Percentiles rank a stretch among this genome's conserved stretches.
phyloP scores from a whole-genome alignment of 371 early-diverging fungal species.

The Mucor mucedo region DNA sequence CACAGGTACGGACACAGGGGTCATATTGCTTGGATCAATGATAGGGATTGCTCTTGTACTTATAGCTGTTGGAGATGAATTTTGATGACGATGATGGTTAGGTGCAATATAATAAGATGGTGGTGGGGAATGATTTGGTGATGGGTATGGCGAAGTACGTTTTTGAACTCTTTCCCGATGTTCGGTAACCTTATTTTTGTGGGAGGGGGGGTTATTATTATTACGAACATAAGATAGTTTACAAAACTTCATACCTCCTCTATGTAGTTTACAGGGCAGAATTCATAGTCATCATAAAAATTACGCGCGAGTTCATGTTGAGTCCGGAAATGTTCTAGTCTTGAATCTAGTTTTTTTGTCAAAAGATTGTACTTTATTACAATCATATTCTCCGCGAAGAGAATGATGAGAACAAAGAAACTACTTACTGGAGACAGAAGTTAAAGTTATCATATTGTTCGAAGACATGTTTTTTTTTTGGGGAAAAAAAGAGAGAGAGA shows the following conservation, averaged over 20 bases:
- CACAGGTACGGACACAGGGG: slow-evolving; percentile 35
- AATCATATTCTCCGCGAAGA: neutral
- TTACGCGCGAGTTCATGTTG: slow-evolving; percentile 50
- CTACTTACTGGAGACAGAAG: slow-evolving; percentile 21
- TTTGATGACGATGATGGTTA: slow-evolving; percentile 4
- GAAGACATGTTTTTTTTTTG: slow-evolving; percentile 8
- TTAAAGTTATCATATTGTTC: slow-evolving; percentile 4
- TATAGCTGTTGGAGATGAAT: neutral
- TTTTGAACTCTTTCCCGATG: slow-evolving; percentile 48
- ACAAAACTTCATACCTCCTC: slow-evolving; percentile 27
- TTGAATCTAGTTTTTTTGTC: slow-evolving; percentile 7
- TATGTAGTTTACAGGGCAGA: slow-evolving; percentile 37
- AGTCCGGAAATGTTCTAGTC: slow-evolving; percentile 44
- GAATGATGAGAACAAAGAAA: no score
- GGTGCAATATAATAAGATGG: slow-evolving; percentile 1
- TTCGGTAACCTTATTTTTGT: slow-evolving; percentile 19
- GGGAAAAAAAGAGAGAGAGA: slow-evolving; percentile 6
- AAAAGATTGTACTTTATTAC: neutral
- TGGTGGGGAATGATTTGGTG: slow-evolving; percentile 35
- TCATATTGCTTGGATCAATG: slow-evolving; percentile 44
- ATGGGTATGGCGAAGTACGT: slow-evolving; percentile 43
- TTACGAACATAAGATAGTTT: neutral
- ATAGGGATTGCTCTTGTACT: slow-evolving; percentile 40
- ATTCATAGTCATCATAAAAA: slow-evolving; percentile 51
- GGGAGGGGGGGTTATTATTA: neutral